Evolutionary conservation across 164 flowering plant genomes (phyloP).

Genomic region (Euptelea pleiosperma): DNA sequence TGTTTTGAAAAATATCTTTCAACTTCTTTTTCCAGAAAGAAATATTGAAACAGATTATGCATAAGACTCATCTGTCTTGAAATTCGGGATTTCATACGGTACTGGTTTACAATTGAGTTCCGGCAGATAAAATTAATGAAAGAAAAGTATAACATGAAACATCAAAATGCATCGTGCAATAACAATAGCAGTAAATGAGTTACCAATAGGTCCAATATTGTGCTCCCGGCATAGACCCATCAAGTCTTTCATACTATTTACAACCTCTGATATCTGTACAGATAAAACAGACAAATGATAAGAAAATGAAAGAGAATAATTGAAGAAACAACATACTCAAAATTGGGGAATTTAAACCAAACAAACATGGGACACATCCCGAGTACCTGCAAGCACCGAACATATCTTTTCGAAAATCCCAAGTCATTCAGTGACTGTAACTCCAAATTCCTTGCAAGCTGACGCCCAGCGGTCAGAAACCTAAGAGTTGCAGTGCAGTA

Average conservation of each 20-base stretch:
- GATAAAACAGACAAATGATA: constrained; percentile 3
- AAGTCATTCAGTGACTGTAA: constrained; percentile 84
- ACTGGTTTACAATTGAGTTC: too few species aligned
- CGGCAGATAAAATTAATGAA: too few species aligned
- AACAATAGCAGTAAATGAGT: constrained; percentile 1
- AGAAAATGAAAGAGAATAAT: background rate
- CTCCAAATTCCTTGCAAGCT: constrained; percentile 80
- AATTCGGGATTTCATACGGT: too few species aligned
- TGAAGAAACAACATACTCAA: background rate
- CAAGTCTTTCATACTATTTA: constrained; percentile 89
- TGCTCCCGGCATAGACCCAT: constrained; percentile 70
- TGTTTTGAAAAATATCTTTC: too few species aligned
- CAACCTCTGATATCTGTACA: constrained; percentile 90
- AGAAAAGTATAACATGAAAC: background rate
- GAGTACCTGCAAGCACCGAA: constrained; percentile 89
- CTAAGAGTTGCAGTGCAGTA: too few species aligned
- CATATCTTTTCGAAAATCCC: constrained; percentile 95
- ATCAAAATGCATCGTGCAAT: background rate
- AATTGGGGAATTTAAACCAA: background rate
- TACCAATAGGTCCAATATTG: constrained; percentile 86
- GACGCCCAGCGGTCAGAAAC: constrained; percentile 86
- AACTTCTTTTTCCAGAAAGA: too few species aligned
- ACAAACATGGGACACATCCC: background rate
- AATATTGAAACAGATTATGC: too few species aligned
- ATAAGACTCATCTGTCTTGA: too few species aligned